Base-by-base conservation (phyloP, 306 rosid genomes). In the Cercis canadensis region DNA sequence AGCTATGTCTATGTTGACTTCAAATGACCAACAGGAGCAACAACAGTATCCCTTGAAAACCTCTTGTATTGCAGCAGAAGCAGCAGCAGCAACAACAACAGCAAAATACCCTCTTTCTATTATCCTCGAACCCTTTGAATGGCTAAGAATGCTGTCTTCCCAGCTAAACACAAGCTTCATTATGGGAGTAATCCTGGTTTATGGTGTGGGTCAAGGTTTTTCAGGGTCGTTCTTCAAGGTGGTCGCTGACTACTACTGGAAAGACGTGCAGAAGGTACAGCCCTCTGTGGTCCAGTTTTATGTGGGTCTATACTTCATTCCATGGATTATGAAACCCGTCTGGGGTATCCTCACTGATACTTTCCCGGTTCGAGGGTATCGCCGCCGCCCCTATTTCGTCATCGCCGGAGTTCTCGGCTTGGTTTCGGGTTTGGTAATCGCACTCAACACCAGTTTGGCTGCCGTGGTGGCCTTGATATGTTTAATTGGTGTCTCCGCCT, bases 271-370 rank as follows among this genome's bases (percentile, higher is more conserved):
- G 62, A 81, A 78, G 32, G 45, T 88, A 0, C 90, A 86, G 39
- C 97, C 97, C 11, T 88, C 92, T 0, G 52, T 73, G 0, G 92
- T 86, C 0, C 97, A 90, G 57, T 73, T 86, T 51, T 90, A 79
- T 40, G 63, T 70, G 0, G 88, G 87, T 1, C 39, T 90, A 15
- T 90, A 84, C 82, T 69, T 75, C 75, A 84, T 90, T 36, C 95
- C 95, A 0, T 90, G 92, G 95, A 29, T 90, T 39, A 73, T 90
- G 73, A 90, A 88, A 60, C 97, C 97, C 24, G 2, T 90, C 0
- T 90, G 95, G 97, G 97, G 97, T 0, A 66, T 90, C 32, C 58
- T 88, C 55, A 88, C 95, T 12, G 97, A 90, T 36, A 72, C 84
- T 0, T 75, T 88, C 10, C 87, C 97, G 0, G 40, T 90, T 14